Percentiles rank a stretch among this genome's conserved stretches.
These are phyloP conservation scores for Coelastrella sp. DNA, from an alignment of 139 green algal species.

Conservation along the genomic window DNA sequence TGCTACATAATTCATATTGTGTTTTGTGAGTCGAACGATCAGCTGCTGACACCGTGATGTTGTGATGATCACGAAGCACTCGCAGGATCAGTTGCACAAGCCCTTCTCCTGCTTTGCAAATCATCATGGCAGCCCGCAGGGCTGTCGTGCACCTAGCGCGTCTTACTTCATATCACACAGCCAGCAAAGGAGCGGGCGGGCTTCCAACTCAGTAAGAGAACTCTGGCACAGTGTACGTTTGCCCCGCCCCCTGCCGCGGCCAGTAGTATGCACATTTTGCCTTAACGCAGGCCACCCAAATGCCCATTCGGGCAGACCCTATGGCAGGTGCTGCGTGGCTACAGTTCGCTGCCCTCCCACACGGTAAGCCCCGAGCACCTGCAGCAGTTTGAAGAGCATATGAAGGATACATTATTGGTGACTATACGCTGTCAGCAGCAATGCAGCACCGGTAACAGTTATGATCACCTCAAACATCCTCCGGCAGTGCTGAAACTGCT, in stretches of 20 bases:
- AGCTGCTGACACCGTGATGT: no score
- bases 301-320: not conserved
- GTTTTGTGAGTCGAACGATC: no score
- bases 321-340: slow-evolving; percentile 9
- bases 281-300: not conserved
- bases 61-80: no score
- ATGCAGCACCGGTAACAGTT: no score
- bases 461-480: no score
- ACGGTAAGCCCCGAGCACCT: slow-evolving; percentile 14
- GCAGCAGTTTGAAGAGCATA: not conserved
- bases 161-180: not conserved
- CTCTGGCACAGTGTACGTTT: not conserved
- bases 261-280: not conserved
- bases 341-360: slow-evolving; percentile 14
- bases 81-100: not conserved
- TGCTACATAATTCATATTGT: no score
- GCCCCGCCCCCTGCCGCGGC: no score
- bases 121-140: not conserved
- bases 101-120: not conserved
- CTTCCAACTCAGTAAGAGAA: not conserved
- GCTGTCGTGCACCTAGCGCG: not conserved
- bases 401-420: no score
- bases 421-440: no score
- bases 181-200: not conserved
- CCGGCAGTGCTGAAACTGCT: not conserved